phyloP scores from a whole-genome alignment of 768 basidiomycete species.

The Kwoniella bestiolae region DNA sequence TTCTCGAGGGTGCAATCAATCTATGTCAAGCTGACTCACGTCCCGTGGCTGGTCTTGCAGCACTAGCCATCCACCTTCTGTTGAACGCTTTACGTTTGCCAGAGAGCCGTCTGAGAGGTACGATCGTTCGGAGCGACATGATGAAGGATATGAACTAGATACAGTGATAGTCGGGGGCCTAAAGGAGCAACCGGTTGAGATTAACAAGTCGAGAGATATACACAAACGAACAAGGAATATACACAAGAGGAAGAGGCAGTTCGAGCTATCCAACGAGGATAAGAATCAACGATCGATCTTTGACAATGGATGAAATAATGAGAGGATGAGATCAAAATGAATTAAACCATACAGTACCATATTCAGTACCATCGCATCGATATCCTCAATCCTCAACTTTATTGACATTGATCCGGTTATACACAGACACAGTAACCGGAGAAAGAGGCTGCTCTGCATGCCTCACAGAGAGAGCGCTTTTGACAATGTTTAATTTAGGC shows the following conservation, averaged over 20 bases:
- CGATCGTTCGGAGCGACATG: constrained; percentile 3
- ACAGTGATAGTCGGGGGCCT: too few relatives aligned
- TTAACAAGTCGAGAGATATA: neutral
- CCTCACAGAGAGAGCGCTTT: too few relatives aligned
- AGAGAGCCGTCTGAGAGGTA: neutral
- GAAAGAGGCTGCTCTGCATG: neutral
- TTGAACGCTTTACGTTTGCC: neutral
- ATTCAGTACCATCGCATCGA: neutral
- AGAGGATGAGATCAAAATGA: too few relatives aligned
- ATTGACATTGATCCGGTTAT: neutral
- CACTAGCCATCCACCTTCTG: constrained; percentile 12
- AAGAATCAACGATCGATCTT: too few relatives aligned
- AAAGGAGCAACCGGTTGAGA: too few relatives aligned
- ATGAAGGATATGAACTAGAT: neutral
- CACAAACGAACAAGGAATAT: too few relatives aligned
- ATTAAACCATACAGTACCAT: too few relatives aligned
- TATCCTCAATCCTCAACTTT: neutral
- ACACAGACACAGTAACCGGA: neutral
- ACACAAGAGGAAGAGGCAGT: too few relatives aligned
- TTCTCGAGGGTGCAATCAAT: neutral
- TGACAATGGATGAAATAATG: too few relatives aligned
- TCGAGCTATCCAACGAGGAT: too few relatives aligned
- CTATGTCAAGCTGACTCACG: constrained; percentile 6
- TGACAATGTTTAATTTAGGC: too few relatives aligned
- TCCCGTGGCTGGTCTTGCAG: neutral